Base-by-base conservation (phyloP, 805 yeast genomes). In the Wickerhamomyces strasburgensis region DNA sequence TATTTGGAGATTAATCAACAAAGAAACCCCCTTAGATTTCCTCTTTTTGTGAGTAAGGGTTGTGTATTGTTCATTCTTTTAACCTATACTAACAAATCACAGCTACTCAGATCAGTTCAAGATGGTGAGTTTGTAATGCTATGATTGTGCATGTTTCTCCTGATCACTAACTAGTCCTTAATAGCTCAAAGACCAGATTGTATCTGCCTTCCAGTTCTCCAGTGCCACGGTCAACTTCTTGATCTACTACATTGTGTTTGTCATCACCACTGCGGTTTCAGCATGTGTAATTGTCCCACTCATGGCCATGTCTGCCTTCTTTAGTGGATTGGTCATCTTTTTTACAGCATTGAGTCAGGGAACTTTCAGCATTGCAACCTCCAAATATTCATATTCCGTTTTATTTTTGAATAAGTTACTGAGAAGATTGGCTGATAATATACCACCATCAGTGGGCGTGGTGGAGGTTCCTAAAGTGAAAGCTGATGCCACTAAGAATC, bases 361-460 rank as follows among this genome's bases (percentile, higher is more conserved):
- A 8, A 36, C 51, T 5, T 54, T 48, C 40, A 51, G 40, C 26
- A 9, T 44, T 5, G 59, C 59, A 3, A 44, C 54, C 3, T 38
- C 58, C 5, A 44, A 53, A 29, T 54, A 51, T 36, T 48, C 47
- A 42, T 49, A 44, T 14, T 43, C 49, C 2, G 57, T 53, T 4
- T 33, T 52, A 23, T 47, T 54, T 27, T 40, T 54, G 25, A 51
- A 51, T 37, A 50, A 47, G 14, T 25, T 49, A n/a, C 46, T 48
- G 24, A 50, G 56, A 40, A 44, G 39, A 27, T 36, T 49, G 49
- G 51, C 49, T 44, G 54, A 47, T 29, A 46, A 39, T 33, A 47
- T 56, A 23, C 60, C 60, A 8, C 59, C 60, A 7, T 52, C 57
- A 15, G 57, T 56, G 17, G 58, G 58, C 7, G 33, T 39, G 14